A percentile compares a stretch with the other conserved stretches of the same genome.
Evolutionary conservation across 2,329 filamentous ascomycete species (phyloP).

Genomic region (Stagonosporopsis tanaceti): DNA sequence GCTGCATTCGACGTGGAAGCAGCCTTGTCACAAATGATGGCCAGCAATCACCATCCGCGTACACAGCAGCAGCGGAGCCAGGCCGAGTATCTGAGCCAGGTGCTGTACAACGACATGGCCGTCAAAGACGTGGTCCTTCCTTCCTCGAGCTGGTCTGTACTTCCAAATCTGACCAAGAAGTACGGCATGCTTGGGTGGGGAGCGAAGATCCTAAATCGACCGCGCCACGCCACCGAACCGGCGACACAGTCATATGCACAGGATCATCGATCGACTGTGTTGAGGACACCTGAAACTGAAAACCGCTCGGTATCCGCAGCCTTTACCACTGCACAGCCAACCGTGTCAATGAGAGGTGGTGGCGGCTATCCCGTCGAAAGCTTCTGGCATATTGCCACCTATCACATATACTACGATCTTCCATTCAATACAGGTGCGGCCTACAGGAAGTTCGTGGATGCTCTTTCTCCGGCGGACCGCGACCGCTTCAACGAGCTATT

Average conservation of each 20-base stretch:
- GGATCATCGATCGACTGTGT: neutral
- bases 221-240: conserved; percentile 23
- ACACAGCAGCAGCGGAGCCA: conserved; percentile 32
- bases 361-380: neutral
- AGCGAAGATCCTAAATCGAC: conserved; percentile 11
- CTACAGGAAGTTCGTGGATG: conserved; percentile 1
- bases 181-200: conserved; percentile 20
- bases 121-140: neutral
- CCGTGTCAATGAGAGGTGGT: conserved; percentile 25
- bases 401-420: neutral
- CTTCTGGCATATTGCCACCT: neutral
- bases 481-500: conserved; percentile 3
- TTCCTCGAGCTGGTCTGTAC: conserved; percentile 10
- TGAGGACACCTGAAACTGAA: neutral
- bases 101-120: conserved; percentile 30
- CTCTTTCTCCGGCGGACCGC: neutral
- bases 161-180: conserved; percentile 2
- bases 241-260: neutral
- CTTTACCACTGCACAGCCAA: neutral
- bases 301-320: conserved; percentile 2
- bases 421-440: conserved; percentile 3
- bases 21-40: conserved; percentile 8
- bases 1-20: conserved; percentile 10
- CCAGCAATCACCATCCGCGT: neutral
- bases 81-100: conserved; percentile 35